Base-by-base conservation (phyloP, 352 stramenopile species). In the Globisporangium mamillatum region DNA sequence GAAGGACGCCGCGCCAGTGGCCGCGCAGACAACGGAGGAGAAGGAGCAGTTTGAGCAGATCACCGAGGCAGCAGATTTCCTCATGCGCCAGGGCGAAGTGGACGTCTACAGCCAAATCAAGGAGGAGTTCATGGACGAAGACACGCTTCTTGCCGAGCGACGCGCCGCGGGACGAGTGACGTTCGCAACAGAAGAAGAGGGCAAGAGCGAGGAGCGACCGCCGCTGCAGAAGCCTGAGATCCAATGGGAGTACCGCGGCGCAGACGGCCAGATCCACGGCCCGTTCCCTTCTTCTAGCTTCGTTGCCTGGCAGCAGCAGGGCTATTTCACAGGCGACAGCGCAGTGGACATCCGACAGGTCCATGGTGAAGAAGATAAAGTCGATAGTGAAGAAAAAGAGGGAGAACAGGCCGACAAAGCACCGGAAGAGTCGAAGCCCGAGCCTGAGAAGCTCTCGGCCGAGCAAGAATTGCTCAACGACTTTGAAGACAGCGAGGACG, bases 381-480 rank as follows among this genome's bases (percentile, higher is more conserved):
- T 0, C 60, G 55, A 36, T 22, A 59, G 44, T 20, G n/a, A 18
- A 27, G 38, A 18, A 20, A 59, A 55, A 27, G 41, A 68, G 20
- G 18, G 16, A 46, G 20, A 67, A 8, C 46, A 72, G 8, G 4
- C 66, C 0, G 65, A 74, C 9, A 38, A 66, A 14, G 32, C 64
- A 12, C 2, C 27, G 4, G 55, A 57, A 58, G 75, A 78, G 48
- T 38, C 72, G 10, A 77, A 78, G 16, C 22, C 67, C 3, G 72
- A 79, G 20, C 29, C 73, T 24, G 64, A 65, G 18, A 75, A 78
- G 48, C 60, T 92, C 22, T 92, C 88, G 20, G 86, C 82, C 8
- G 86, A 91, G 59, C 77, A 94, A 62, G 88, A 95, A 34, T 73
- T 95, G 64, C 72, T 93, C 63, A 88, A 95, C 60, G 88, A 95